A percentile compares a stretch with the other conserved stretches of the same genome.
phyloP scores from a whole-genome alignment of 1,284 basidiomycete genomes.

The Pholiota adiposa region DNA sequence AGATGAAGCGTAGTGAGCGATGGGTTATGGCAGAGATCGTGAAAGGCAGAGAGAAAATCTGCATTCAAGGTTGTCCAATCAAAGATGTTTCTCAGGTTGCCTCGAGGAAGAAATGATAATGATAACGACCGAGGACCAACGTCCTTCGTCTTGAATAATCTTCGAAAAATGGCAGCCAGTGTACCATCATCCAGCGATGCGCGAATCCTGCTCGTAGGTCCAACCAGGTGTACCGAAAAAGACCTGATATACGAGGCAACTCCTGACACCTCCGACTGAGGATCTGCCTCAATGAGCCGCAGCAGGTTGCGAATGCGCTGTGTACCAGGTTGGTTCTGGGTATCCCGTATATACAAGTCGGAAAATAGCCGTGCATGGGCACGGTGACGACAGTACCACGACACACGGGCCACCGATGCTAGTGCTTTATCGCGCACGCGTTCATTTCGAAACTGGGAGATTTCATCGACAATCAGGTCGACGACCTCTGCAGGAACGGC shows the following conservation, averaged over 20 bases:
- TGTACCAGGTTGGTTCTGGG: neutral
- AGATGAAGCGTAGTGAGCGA: conserved; percentile 19
- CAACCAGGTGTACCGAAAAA: conserved; percentile 14
- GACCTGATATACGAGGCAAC: conserved; percentile 20
- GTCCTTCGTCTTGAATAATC: conserved; percentile 17
- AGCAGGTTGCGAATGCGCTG: conserved; percentile 9
- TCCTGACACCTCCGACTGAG: conserved; percentile 15
- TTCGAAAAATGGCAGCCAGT: conserved; percentile 15
- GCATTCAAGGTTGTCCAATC: conserved; percentile 17
- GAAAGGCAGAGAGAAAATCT: conserved; percentile 18
- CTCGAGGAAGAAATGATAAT: conserved; percentile 14
- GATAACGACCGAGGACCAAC: conserved; percentile 17
- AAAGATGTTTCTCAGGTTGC: conserved; percentile 12
- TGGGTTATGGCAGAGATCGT: conserved; percentile 13
- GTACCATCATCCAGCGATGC: conserved; percentile 20
- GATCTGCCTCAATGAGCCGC: conserved; percentile 17
- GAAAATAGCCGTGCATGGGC: conserved; percentile 21
- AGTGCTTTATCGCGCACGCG: conserved; percentile 9
- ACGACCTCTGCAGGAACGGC: conserved; percentile 16
- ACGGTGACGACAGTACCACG: conserved; percentile 20
- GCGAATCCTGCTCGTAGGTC: conserved; percentile 10
- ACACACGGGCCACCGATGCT: conserved; percentile 15
- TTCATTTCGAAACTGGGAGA: conserved; percentile 13
- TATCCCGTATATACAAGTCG: conserved; percentile 12
- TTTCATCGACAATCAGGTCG: conserved; percentile 19